These are phyloP conservation scores for Puccinia novopanici DNA, from an alignment of 1,284 basidiomycete genomes.

Conservation along the genomic window DNA sequence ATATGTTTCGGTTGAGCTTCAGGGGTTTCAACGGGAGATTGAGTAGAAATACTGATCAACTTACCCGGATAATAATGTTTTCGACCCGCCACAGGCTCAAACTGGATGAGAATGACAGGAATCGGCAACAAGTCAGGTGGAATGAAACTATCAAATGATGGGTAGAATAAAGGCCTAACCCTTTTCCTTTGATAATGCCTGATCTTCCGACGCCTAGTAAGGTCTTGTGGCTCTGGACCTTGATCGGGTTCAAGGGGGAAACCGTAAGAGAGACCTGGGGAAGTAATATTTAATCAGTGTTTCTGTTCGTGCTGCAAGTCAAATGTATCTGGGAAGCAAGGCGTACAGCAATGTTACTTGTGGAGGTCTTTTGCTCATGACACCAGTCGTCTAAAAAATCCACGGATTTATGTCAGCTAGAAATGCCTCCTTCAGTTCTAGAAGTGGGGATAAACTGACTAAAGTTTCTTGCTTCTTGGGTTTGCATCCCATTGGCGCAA, in stretches of 20 bases:
- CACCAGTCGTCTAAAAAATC: not conserved
- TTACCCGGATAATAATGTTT: constrained; percentile 25
- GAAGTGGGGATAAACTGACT: not conserved
- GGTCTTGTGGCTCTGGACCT: constrained; percentile 26
- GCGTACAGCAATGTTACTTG: not conserved
- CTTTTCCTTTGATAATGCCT: constrained; percentile 44
- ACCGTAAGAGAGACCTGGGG: not conserved
- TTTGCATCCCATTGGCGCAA: constrained; percentile 15
- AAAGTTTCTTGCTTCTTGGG: constrained; percentile 4
- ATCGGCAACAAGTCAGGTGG: not conserved
- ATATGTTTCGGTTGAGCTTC: not conserved
- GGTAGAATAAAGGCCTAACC: constrained; percentile 11
- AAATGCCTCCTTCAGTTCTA: not conserved
- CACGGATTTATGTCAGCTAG: not conserved
- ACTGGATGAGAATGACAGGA: not conserved
- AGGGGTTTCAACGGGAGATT: not conserved
- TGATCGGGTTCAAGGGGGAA: not conserved
- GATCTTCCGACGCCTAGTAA: constrained; percentile 18
- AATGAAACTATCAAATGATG: not conserved
- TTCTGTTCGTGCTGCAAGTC: not conserved
- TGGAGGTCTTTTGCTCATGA: not conserved
- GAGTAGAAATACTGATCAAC: not conserved
- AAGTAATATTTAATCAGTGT: not conserved
- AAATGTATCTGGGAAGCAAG: not conserved
- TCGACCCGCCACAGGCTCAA: not conserved